Evolutionary conservation across 1,284 basidiomycete genomes (phyloP).

Genomic region (Hemileia vastatrix): DNA sequence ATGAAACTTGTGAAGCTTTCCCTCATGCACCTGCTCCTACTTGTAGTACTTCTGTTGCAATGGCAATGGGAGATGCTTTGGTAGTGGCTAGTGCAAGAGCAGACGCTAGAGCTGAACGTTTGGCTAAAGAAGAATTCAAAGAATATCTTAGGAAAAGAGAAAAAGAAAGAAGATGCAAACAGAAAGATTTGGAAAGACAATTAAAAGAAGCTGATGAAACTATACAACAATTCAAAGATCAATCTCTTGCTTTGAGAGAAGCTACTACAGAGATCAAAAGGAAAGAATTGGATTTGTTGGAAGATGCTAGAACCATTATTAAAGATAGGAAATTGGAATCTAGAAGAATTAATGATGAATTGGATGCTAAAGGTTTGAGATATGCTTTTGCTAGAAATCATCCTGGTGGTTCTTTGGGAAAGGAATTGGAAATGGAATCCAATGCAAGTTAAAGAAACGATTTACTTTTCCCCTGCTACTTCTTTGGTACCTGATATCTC

Average conservation of each 20-base stretch:
- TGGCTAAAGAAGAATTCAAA: background rate
- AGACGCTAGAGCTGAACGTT: slow-evolving; percentile 15
- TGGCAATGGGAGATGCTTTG: slow-evolving; percentile 46
- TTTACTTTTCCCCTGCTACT: no score
- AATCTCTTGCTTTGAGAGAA: no score
- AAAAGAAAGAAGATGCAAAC: background rate
- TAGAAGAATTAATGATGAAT: slow-evolving; percentile 30
- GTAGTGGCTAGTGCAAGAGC: slow-evolving; percentile 37
- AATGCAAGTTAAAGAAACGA: no score
- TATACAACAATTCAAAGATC: background rate
- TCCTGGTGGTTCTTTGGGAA: slow-evolving; percentile 44
- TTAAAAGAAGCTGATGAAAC: background rate
- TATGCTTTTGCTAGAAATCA: slow-evolving; percentile 42
- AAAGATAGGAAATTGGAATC: slow-evolving; percentile 23
- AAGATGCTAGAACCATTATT: no score
- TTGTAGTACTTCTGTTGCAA: slow-evolving; percentile 43
- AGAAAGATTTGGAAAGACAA: background rate
- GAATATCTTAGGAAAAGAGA: background rate
- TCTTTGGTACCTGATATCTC: no score
- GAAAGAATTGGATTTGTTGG: no score
- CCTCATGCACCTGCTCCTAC: slow-evolving; percentile 43
- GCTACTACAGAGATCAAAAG: no score
- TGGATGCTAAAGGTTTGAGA: slow-evolving; percentile 28
- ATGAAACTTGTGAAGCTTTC: slow-evolving; percentile 38
- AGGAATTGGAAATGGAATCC: no score